phyloP scores from a whole-genome alignment of 2,329 filamentous ascomycete species.

The Aspergillus sp. region DNA sequence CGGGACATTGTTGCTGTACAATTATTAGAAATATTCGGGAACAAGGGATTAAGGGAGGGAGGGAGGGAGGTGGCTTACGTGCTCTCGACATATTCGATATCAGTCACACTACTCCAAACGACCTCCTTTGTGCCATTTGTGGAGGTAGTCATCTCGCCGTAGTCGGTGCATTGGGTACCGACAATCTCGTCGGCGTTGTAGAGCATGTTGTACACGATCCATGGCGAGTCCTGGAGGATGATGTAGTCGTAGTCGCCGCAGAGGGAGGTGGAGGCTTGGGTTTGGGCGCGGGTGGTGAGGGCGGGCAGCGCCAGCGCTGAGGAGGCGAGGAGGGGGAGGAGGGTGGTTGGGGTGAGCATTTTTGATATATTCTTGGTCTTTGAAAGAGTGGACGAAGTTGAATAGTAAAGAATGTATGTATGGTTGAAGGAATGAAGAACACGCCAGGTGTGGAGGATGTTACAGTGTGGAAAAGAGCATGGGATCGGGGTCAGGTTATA shows the following conservation, averaged over 20 bases:
- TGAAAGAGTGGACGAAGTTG: too few relatives aligned
- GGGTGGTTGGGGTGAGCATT: neutral
- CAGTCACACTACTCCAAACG: constrained; percentile 43
- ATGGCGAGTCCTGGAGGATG: constrained; percentile 43
- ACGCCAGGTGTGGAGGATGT: too few relatives aligned
- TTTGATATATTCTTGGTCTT: too few relatives aligned
- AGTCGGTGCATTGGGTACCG: constrained; percentile 46
- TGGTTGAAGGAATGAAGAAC: neutral
- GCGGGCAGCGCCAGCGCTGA: constrained; percentile 10
- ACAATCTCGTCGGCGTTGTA: constrained; percentile 45
- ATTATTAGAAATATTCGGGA: neutral
- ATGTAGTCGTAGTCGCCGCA: constrained; percentile 28
- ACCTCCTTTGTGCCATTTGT: constrained; percentile 38
- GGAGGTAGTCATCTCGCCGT: constrained; percentile 33
- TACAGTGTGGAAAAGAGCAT: neutral
- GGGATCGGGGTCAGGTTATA: neutral
- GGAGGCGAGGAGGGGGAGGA: neutral
- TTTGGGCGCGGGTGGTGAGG: neutral
- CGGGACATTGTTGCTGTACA: constrained; percentile 38
- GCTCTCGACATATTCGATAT: constrained; percentile 40
- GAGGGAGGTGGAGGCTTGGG: constrained; percentile 13
- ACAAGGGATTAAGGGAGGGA: neutral
- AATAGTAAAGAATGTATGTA: neutral
- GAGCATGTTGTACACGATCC: constrained; percentile 52
- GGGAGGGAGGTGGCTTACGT: constrained; percentile 10